A percentile compares a stretch with the other conserved stretches of the same genome.
phyloP scores from a whole-genome alignment of 2,329 filamentous ascomycete genomes.

The Byssoonygena ceratinophila region DNA sequence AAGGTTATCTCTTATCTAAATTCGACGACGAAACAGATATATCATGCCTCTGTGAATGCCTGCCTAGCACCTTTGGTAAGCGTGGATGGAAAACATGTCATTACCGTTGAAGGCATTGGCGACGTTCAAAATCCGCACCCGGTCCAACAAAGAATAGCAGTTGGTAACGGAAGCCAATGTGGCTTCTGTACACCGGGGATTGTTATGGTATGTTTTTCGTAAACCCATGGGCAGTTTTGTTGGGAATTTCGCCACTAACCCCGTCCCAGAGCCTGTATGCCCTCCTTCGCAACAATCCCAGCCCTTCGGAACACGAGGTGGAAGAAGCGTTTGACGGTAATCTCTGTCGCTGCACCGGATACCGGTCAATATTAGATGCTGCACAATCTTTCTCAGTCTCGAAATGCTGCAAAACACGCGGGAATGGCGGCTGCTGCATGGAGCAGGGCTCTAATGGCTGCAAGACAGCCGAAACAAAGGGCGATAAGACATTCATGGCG shows the following conservation, averaged over 20 bases:
- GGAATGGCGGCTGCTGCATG: conserved; percentile 64
- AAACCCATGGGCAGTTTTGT: too few relatives aligned
- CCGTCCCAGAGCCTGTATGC: conserved; percentile 68
- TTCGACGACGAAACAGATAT: conserved; percentile 81
- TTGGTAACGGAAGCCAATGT: conserved; percentile 84
- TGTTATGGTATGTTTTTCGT: conserved; percentile 67
- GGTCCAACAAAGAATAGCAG: conserved; percentile 79
- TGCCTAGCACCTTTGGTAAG: conserved; percentile 87
- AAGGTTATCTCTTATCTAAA: conserved; percentile 76
- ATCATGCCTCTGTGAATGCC: conserved; percentile 93
- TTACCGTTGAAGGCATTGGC: conserved; percentile 94
- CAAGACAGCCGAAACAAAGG: conserved; percentile 35
- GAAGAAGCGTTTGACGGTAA: conserved; percentile 98
- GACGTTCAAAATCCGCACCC: conserved; percentile 79
- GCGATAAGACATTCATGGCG: conserved; percentile 53
- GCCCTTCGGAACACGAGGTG: conserved; percentile 67
- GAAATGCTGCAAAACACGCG: conserved; percentile 45
- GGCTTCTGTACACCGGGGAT: conserved; percentile 96
- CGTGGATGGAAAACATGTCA: conserved; percentile 94
- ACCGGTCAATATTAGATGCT: conserved; percentile 84
- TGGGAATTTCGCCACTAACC: neutral
- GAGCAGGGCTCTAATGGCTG: conserved; percentile 53
- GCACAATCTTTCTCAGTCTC: conserved; percentile 63
- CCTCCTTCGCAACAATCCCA: conserved; percentile 70
- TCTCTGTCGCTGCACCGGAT: conserved; percentile 88